A percentile compares a stretch with the other conserved stretches of the same genome.
These are phyloP conservation scores for Aspergillus ellipticus DNA, from an alignment of 495 filamentous ascomycete species.

Conservation along the genomic window DNA sequence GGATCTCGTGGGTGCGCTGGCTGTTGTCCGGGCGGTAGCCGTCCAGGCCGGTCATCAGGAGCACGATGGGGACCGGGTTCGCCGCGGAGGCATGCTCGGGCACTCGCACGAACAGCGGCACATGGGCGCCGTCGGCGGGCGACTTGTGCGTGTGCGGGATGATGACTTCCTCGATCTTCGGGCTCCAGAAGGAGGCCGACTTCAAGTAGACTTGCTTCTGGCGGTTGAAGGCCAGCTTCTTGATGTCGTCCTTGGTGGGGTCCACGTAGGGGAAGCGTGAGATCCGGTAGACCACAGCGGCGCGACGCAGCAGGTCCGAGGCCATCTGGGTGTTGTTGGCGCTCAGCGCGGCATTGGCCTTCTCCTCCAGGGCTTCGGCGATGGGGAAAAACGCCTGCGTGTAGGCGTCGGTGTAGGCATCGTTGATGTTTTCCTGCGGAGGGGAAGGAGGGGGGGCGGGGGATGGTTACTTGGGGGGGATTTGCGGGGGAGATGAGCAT, in stretches of 20 bases:
- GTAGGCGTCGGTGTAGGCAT: conserved; percentile 61
- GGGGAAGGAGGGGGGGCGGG: no score
- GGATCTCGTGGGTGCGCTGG: conserved; percentile 63
- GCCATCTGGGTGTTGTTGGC: conserved; percentile 47
- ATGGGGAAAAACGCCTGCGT: conserved; percentile 58
- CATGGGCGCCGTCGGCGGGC: conserved; percentile 48
- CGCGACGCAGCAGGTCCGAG: conserved; percentile 62
- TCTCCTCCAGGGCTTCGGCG: conserved; percentile 48
- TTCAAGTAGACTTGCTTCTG: conserved; percentile 64
- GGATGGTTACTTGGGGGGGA: not conserved
- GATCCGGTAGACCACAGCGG: conserved; percentile 69
- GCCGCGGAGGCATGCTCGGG: conserved; percentile 39
- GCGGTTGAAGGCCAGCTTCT: conserved; percentile 61
- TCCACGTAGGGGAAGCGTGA: conserved; percentile 67
- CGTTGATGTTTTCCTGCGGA: conserved; percentile 55
- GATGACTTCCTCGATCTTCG: conserved; percentile 53
- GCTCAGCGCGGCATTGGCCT: conserved; percentile 45
- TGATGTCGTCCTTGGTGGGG: conserved; percentile 34
- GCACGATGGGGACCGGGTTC: conserved; percentile 54
- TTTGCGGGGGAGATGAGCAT: not conserved
- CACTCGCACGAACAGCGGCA: conserved; percentile 63
- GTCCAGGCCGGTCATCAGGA: conserved; percentile 74
- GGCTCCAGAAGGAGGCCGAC: conserved; percentile 52
- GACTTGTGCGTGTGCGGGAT: conserved; percentile 54
- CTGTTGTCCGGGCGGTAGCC: conserved; percentile 78